Evolutionary conservation across 2,329 filamentous ascomycete genomes (phyloP), one percentile per base, ranked within the genome.

Genomic region (Periconia digitata): DNA sequence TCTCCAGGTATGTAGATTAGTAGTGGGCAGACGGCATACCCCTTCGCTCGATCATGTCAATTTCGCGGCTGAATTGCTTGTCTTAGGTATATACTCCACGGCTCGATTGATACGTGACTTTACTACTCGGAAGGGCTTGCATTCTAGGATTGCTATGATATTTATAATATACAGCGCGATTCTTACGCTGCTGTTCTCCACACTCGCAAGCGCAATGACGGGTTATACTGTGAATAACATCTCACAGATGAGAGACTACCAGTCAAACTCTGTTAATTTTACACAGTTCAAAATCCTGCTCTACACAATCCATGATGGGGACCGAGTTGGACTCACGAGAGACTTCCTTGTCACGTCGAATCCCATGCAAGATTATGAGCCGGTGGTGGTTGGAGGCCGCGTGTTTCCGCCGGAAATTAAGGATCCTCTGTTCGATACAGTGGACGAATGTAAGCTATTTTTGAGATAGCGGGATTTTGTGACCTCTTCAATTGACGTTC

Each of bases 161-260:
- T 60, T 59, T n/a, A 60, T 62, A 44, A 21, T 59, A 1, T 37
- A 36, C 2, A 59, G 52, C 1, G 53, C 58, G 51, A 5, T 40
- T 0, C 57, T 59, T 10, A 50, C 54, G 3, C 43, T 56, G 2
- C 2, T 22, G 0, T 60, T 57, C 36, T 55, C 55, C 8, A 62
- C 53, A 1, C 37, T 62, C 8, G 43, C 43, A 2, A 54, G 58
- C 7, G 53, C 58, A 3, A 55, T 62, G 53, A 54, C 55, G 23
- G 55, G 57, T 16, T 62, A 62, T 21, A 53, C 37, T 2, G 44
- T 27, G 3, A 54, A 54, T 2, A 39, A 55, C 8, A 22, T 47
- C 3, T 16, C 55, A n/a, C n/a, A n/a, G n/a, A n/a, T n/a, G 1
- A 53, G 41, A 16, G 40, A 60, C 1, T 16, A 17, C 2, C 46